A percentile compares a stretch with the other conserved stretches of the same genome.
These are phyloP conservation scores for Wickerhamiella kazuoi DNA, from an alignment of 805 yeast genomes.

Conservation along the genomic window DNA sequence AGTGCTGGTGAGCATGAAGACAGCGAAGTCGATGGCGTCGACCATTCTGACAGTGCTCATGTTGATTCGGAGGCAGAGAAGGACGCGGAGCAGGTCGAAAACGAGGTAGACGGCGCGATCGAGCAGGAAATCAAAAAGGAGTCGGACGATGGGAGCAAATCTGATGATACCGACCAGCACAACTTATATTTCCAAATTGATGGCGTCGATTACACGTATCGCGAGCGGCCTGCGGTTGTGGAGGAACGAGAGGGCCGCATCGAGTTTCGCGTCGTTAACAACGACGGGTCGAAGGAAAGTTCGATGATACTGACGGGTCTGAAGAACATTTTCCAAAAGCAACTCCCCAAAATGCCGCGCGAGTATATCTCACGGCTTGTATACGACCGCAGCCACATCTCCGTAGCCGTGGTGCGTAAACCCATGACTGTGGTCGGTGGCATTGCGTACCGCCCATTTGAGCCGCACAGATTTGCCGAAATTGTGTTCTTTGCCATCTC, in stretches of 20 bases:
- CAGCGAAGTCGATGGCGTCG: no score
- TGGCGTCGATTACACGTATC: slow-evolving; percentile 64
- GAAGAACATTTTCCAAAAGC: slow-evolving; percentile 91
- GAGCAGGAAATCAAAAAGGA: slow-evolving; percentile 11
- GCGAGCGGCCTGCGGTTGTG: slow-evolving; percentile 82
- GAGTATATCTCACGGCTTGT: slow-evolving; percentile 91
- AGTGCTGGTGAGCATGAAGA: background rate
- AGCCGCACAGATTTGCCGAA: slow-evolving; percentile 82
- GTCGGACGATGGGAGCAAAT: slow-evolving; percentile 12
- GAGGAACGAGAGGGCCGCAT: slow-evolving; percentile 89
- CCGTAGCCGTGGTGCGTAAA: slow-evolving; percentile 88
- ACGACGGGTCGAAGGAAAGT: slow-evolving; percentile 74
- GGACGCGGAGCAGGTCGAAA: slow-evolving; percentile 15
- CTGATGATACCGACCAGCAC: slow-evolving; percentile 17
- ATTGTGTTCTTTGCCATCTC: slow-evolving; percentile 97
- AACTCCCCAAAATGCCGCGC: slow-evolving; percentile 95
- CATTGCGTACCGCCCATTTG: slow-evolving; percentile 88
- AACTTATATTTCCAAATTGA: slow-evolving; percentile 45
- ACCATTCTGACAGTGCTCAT: background rate
- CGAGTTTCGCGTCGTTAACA: slow-evolving; percentile 90
- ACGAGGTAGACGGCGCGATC: slow-evolving; percentile 14
- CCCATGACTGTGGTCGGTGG: slow-evolving; percentile 97
- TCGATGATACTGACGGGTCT: slow-evolving; percentile 86
- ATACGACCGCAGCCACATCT: slow-evolving; percentile 82
- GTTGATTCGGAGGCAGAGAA: slow-evolving; percentile 7